These are phyloP conservation scores for Hyaloscypha bicolor DNA, from an alignment of 495 filamentous ascomycete genomes.

Conservation along the genomic window DNA sequence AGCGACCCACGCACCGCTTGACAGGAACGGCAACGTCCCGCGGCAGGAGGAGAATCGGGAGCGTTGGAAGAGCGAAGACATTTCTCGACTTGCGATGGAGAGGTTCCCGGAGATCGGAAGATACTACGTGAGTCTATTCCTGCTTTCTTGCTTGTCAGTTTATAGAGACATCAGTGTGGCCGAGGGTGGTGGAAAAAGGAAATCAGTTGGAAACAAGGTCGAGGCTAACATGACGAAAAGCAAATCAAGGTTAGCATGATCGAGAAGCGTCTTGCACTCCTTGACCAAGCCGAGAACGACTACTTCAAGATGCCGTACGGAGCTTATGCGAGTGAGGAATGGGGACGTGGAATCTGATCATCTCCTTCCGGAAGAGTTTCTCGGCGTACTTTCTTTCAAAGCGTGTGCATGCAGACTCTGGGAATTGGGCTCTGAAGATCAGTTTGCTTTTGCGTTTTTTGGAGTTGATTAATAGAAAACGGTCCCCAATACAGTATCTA, in stretches of 20 bases:
- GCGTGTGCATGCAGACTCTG: too few relatives aligned
- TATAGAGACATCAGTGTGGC: neutral
- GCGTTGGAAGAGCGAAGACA: constrained; percentile 21
- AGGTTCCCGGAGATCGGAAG: constrained; percentile 16
- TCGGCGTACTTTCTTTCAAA: too few relatives aligned
- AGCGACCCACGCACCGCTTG: constrained; percentile 27
- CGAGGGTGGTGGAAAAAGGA: too few relatives aligned
- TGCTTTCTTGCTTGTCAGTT: neutral
- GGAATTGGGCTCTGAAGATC: too few relatives aligned
- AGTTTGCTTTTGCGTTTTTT: too few relatives aligned
- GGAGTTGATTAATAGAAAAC: too few relatives aligned
- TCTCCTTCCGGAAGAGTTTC: neutral
- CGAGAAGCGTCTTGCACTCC: constrained; percentile 22
- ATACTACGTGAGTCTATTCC: neutral
- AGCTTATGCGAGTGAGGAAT: constrained; percentile 24
- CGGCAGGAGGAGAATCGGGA: constrained; percentile 16
- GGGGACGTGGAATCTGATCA: constrained; percentile 23
- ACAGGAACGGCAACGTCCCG: constrained; percentile 17
- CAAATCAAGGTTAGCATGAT: constrained; percentile 13
- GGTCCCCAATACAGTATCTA: neutral
- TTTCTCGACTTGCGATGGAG: constrained; percentile 10
- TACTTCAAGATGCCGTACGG: constrained; percentile 29
- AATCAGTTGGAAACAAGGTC: neutral
- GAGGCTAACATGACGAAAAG: constrained; percentile 1
- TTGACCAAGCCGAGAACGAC: constrained; percentile 27